phyloP scores from a whole-genome alignment of 257 asterid species.

The Solanum ossicruentum region DNA sequence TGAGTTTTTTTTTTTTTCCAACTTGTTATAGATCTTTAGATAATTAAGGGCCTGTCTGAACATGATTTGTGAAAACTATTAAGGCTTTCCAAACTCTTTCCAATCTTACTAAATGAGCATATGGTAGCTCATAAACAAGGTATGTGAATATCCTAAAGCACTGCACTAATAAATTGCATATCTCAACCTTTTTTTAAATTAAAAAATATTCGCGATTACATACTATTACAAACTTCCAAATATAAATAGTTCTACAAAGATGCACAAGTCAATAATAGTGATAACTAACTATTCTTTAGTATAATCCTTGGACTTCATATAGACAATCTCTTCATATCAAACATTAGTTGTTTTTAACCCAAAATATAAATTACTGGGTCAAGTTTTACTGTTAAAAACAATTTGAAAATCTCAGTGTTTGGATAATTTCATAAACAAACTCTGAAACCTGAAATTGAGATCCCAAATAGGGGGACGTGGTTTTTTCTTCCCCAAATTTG shows the following conservation, averaged over 20 bases:
- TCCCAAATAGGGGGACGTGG: too few species aligned
- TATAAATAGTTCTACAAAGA: background rate
- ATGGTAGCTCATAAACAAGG: background rate
- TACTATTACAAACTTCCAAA: background rate
- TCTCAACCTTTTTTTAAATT: background rate
- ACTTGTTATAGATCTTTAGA: background rate
- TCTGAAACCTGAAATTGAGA: too few species aligned
- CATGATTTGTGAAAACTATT: background rate
- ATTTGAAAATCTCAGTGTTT: background rate
- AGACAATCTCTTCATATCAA: background rate
- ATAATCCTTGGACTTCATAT: background rate
- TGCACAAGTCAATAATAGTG: background rate
- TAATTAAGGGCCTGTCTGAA: background rate
- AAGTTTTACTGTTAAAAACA: background rate
- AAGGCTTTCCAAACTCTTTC: background rate
- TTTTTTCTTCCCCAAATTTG: too few species aligned
- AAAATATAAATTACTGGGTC: background rate
- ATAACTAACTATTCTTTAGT: background rate
- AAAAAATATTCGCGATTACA: background rate
- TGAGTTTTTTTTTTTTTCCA: conserved; percentile 7
- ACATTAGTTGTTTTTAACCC: background rate
- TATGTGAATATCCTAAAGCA: background rate
- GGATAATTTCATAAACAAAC: too few species aligned
- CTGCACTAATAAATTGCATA: background rate
- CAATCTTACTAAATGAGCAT: background rate